A percentile compares a stretch with the other conserved stretches of the same genome.
These are phyloP conservation scores for Dictyostelium purpureum DNA, from an alignment of 78 protist genomes.

Conservation along the genomic window DNA sequence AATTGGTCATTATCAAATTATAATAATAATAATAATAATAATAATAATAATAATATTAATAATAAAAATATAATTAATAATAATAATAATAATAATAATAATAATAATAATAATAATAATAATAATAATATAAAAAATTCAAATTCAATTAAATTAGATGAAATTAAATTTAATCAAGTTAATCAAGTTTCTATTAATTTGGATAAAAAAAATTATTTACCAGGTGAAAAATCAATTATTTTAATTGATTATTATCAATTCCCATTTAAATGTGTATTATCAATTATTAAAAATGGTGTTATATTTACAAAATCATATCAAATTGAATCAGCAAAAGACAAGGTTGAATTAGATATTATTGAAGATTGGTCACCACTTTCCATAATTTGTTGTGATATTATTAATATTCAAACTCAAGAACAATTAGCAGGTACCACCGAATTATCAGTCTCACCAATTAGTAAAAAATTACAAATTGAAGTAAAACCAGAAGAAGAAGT, in stretches of 20 bases:
- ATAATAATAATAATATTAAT: not conserved
- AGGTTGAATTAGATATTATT: not conserved
- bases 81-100: not conserved
- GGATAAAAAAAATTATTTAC: slow-evolving; percentile 20
- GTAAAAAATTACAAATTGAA: slow-evolving; percentile 6
- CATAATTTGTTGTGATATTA: slow-evolving; percentile 11
- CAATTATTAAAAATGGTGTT: slow-evolving; percentile 46
- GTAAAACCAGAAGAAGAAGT: slow-evolving; percentile 69
- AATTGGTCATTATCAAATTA: slow-evolving; percentile 25
- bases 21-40: not conserved
- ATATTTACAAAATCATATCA: slow-evolving; percentile 24
- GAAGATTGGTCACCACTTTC: slow-evolving; percentile 60
- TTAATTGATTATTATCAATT: not conserved
- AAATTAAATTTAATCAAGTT: slow-evolving; percentile 2
- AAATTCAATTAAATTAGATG: not conserved
- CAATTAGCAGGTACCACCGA: not conserved
- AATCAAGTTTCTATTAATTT: not conserved
- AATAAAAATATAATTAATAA: not conserved
- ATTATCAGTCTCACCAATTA: not conserved
- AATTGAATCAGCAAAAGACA: not conserved
- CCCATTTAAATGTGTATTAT: slow-evolving; percentile 15
- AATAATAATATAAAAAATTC: not conserved
- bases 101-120: not conserved
- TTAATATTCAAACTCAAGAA: not conserved
- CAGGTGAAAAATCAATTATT: slow-evolving; percentile 9